Evolutionary conservation across 2,329 filamentous ascomycete genomes (phyloP).

Genomic region (Trichoderma sp.): DNA sequence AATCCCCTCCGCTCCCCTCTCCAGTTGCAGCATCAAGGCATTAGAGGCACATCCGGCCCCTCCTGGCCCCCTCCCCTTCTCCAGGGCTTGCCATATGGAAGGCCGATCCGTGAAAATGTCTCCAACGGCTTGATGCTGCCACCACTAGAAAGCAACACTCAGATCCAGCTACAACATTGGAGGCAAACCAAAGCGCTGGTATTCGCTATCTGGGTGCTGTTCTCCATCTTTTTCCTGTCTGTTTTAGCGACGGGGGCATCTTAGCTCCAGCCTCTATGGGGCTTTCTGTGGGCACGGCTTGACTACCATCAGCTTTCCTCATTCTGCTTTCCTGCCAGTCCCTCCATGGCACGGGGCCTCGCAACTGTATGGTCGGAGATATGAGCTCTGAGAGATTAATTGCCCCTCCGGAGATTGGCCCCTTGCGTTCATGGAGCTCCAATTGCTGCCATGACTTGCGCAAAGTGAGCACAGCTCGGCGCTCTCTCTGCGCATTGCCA

Average conservation of each 20-base stretch:
- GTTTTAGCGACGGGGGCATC: slow-evolving; percentile 23
- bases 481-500: slow-evolving; percentile 2
- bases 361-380: slow-evolving; percentile 4
- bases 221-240: slow-evolving; percentile 20
- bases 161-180: slow-evolving; percentile 19
- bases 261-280: slow-evolving; percentile 25
- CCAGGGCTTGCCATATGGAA: slow-evolving; percentile 22
- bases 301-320: not conserved
- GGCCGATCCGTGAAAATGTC: slow-evolving; percentile 23
- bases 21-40: slow-evolving; percentile 11
- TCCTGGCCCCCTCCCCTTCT: slow-evolving; percentile 25
- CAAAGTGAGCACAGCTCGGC: slow-evolving; percentile 18
- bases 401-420: slow-evolving; percentile 18
- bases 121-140: slow-evolving; percentile 24
- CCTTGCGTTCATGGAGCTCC: slow-evolving; percentile 17
- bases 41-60: slow-evolving; percentile 20
- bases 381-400: slow-evolving; percentile 24
- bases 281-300: slow-evolving; percentile 13
- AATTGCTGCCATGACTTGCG: slow-evolving; percentile 13
- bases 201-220: slow-evolving; percentile 23
- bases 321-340: not conserved
- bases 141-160: slow-evolving; percentile 19
- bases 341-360: slow-evolving; percentile 3
- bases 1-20: slow-evolving; percentile 20
- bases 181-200: slow-evolving; percentile 17